Conservation (phyloP, 805 yeast genomes). For the Yarrowia hollandica region DNA sequence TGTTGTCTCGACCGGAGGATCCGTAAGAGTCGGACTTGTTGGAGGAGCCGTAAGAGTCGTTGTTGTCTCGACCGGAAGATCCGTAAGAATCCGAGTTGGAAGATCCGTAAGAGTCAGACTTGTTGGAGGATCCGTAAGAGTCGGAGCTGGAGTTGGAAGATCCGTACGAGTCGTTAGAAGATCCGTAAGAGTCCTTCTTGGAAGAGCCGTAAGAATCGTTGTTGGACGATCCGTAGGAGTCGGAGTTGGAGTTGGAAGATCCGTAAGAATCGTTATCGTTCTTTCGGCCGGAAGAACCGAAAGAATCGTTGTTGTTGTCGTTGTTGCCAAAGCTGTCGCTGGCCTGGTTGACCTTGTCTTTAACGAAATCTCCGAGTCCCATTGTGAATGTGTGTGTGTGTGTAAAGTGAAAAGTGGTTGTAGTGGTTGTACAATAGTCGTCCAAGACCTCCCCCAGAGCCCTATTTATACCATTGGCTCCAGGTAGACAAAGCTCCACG, state of each 20-base stretch:
- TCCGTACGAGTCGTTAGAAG: slow-evolving; percentile 26
- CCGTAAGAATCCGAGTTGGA: slow-evolving; percentile 11
- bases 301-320: neutral
- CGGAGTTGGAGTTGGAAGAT: neutral
- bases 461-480: too few relatives aligned
- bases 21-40: slow-evolving; percentile 16
- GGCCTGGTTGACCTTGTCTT: slow-evolving; percentile 26
- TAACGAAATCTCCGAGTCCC: slow-evolving; percentile 29
- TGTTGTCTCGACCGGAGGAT: slow-evolving; percentile 20
- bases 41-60: slow-evolving; percentile 27
- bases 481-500: too few relatives aligned
- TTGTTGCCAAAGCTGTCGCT: neutral
- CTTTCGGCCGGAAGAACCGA: neutral
- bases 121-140: slow-evolving; percentile 29
- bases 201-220: slow-evolving; percentile 23
- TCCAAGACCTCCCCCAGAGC: too few relatives aligned
- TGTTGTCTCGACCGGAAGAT: slow-evolving; percentile 7
- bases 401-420: neutral
- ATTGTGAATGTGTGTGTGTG: neutral
- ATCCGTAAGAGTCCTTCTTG: slow-evolving; percentile 28
- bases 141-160: slow-evolving; percentile 10
- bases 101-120: slow-evolving; percentile 30
- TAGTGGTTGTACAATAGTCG: neutral
- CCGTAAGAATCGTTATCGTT: slow-evolving; percentile 13
- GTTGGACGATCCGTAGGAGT: slow-evolving; percentile 10